These are phyloP conservation scores for Kuraishia molischiana DNA, from an alignment of 805 yeast species.

Conservation along the genomic window DNA sequence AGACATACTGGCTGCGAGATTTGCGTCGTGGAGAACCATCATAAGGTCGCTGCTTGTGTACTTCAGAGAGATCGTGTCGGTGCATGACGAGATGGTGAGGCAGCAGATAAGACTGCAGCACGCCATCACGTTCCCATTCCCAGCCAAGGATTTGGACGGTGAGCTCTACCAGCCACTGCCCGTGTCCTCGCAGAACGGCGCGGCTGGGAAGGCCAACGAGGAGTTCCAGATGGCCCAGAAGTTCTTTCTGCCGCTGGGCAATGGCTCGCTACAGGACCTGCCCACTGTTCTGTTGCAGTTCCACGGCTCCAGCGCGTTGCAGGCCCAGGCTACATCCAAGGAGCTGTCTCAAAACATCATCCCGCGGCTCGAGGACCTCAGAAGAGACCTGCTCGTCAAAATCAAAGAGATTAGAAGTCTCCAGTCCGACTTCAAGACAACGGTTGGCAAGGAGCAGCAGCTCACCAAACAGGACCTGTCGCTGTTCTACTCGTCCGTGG, in stretches of 20 bases:
- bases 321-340: slow-evolving; percentile 48
- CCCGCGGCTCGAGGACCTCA: slow-evolving; percentile 58
- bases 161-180: slow-evolving; percentile 26
- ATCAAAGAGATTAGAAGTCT: slow-evolving; percentile 80
- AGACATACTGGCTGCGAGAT: slow-evolving; percentile 74
- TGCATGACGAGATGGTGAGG: slow-evolving; percentile 81
- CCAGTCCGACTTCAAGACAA: slow-evolving; percentile 77
- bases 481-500: slow-evolving; percentile 52
- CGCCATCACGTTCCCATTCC: slow-evolving; percentile 51
- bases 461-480: slow-evolving; percentile 50
- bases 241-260: slow-evolving; percentile 69
- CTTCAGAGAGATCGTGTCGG: slow-evolving; percentile 68
- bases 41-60: slow-evolving; percentile 68
- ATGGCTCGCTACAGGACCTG: slow-evolving; percentile 73
- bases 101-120: slow-evolving; percentile 76
- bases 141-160: slow-evolving; percentile 31
- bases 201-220: slow-evolving; percentile 7
- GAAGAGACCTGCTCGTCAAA: slow-evolving; percentile 70
- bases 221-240: slow-evolving; percentile 27
- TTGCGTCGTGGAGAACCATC: slow-evolving; percentile 78
- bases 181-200: slow-evolving; percentile 8
- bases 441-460: slow-evolving; percentile 57
- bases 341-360: slow-evolving; percentile 53
- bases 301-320: slow-evolving; percentile 49
- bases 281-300: slow-evolving; percentile 50